Evolutionary conservation across 371 early-diverging fungal genomes (phyloP), one percentile per base, ranked within the genome.

Genomic region (Mortierella sp.): DNA sequence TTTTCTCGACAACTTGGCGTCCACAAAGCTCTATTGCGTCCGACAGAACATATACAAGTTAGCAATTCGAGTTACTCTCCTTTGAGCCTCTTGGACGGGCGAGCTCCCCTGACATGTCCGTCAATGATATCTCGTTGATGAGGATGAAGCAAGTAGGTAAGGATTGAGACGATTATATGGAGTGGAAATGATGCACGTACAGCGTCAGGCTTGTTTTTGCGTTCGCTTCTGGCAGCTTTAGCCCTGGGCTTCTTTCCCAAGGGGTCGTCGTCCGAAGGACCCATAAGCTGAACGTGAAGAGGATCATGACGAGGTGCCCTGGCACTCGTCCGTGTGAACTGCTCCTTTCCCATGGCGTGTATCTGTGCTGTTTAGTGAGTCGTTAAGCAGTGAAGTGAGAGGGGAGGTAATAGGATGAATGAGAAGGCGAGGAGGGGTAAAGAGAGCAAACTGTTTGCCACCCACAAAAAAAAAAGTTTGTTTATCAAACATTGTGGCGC

Each of bases 1-100:
- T 74, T 92, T 94, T 69, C 86, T 86, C 8, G 97, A 96, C 31
- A 94, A 86, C 76, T 95, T 96, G 50, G 93, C 85, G 69, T 97
- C 98, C 31, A 97, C 85, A 64, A 91, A 91, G 64, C 88, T 89
- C 87, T 90, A 64, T 39, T 0, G 34, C 7, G 34, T 34, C 7
- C 34, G n/a, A n/a, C n/a, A n/a, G n/a, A n/a, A n/a, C n/a, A n/a
- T n/a, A n/a, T n/a, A n/a, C n/a, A n/a, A n/a, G n/a, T n/a, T n/a
- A n/a, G n/a, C n/a, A n/a, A n/a, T n/a, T n/a, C n/a, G n/a, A n/a
- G n/a, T n/a, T n/a, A n/a, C n/a, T n/a, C n/a, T n/a, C n/a, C n/a
- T n/a, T n/a, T n/a, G n/a, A n/a, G n/a, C n/a, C n/a, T n/a, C n/a
- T n/a, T n/a, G n/a, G n/a, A n/a, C n/a, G n/a, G n/a, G n/a, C n/a